Evolutionary conservation across 495 filamentous ascomycete species (phyloP).

Genomic region (Lasiosphaeria ovina): DNA sequence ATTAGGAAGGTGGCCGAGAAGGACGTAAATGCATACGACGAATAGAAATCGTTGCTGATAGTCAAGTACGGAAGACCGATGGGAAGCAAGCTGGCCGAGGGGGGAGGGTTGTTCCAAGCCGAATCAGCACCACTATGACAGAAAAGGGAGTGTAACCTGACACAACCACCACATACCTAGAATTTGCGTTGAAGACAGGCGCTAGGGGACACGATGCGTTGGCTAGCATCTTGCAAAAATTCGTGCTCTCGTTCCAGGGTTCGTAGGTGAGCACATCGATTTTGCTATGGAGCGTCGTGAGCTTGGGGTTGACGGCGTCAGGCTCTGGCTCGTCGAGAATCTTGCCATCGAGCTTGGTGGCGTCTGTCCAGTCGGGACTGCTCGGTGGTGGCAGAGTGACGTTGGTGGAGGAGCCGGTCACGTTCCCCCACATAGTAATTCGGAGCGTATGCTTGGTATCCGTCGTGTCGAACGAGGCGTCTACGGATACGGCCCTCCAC

Average conservation of each 20-base stretch:
- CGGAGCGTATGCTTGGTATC: conserved; percentile 64
- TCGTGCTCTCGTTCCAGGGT: conserved; percentile 51
- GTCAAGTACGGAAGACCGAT: conserved; percentile 51
- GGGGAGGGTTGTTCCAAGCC: not conserved
- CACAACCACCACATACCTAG: conserved; percentile 45
- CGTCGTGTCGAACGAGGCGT: conserved; percentile 66
- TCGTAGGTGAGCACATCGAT: conserved; percentile 73
- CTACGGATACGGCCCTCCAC: conserved; percentile 70
- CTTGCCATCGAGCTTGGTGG: conserved; percentile 67
- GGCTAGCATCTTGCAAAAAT: conserved; percentile 64
- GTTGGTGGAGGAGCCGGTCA: conserved; percentile 58
- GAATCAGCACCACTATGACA: not conserved
- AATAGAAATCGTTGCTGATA: conserved; percentile 72
- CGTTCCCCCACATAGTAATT: conserved; percentile 87
- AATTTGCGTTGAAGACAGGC: conserved; percentile 63
- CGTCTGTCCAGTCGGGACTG: conserved; percentile 52
- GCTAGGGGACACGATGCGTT: conserved; percentile 71
- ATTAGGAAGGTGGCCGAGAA: conserved; percentile 68
- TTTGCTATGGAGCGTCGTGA: conserved; percentile 66
- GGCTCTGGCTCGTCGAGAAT: conserved; percentile 60
- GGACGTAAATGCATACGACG: conserved; percentile 80
- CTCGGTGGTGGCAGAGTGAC: conserved; percentile 54
- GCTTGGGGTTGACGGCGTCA: conserved; percentile 51
- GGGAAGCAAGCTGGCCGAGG: conserved; percentile 52
- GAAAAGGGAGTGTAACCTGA: not conserved